Evolutionary conservation across 2,329 filamentous ascomycete species (phyloP).

Genomic region (Aureobasidium namibiae): DNA sequence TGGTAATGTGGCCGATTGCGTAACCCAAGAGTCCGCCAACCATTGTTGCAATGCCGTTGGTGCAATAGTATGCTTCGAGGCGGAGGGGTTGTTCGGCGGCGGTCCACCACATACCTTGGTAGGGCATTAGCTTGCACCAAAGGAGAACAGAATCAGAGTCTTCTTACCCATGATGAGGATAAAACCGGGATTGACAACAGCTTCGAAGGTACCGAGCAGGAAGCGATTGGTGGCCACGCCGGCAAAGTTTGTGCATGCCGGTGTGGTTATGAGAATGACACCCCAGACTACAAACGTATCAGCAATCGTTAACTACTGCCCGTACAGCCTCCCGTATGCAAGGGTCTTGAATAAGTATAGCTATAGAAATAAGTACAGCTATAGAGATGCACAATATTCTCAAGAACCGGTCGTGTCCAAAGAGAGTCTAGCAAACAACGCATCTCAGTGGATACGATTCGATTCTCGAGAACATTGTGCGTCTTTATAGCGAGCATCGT

Average conservation of each 20-base stretch:
- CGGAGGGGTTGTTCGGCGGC: conserved; percentile 15
- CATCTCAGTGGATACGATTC: too few relatives aligned
- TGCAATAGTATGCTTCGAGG: conserved; percentile 33
- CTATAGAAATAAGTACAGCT: too few relatives aligned
- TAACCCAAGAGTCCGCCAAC: conserved; percentile 53
- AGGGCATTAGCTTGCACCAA: neutral
- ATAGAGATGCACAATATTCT: too few relatives aligned
- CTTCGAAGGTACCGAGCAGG: conserved; percentile 29
- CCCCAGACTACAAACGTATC: conserved; percentile 25
- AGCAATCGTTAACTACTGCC: too few relatives aligned
- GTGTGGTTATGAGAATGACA: conserved; percentile 33
- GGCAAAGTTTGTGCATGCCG: conserved; percentile 32
- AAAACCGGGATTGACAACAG: conserved; percentile 30
- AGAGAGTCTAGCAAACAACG: too few relatives aligned
- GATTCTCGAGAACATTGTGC: too few relatives aligned
- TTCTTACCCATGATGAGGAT: conserved; percentile 25
- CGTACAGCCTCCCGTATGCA: too few relatives aligned
- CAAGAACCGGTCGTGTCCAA: too few relatives aligned
- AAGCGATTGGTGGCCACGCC: conserved; percentile 31
- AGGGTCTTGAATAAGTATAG: too few relatives aligned
- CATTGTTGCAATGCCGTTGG: conserved; percentile 53
- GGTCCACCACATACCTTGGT: conserved; percentile 23
- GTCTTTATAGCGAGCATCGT: too few relatives aligned
- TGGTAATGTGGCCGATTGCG: conserved; percentile 41
- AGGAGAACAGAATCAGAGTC: neutral